Evolutionary conservation across 192 early-diverging fungal species (phyloP), one percentile per base, ranked within the genome.

Genomic region (Spizellomyces sp.): DNA sequence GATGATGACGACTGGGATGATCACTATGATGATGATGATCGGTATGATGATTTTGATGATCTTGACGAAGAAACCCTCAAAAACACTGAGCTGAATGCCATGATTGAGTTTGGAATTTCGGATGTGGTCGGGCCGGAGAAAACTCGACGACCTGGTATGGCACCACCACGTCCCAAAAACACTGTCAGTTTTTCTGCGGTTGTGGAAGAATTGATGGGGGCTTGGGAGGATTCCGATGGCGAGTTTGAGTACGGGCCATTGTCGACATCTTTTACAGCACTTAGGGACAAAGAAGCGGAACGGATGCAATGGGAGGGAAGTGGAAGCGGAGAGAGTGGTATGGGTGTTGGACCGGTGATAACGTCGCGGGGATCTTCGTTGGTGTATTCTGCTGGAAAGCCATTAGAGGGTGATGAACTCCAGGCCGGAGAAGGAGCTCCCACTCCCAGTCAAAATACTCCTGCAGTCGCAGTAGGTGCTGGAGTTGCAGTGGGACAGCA

Each of bases 31-130:
- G 60, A 70, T n/a, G 71, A 68, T 36, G 67, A 69, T 44, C 62
- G 60, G 10, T 43, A 15, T 46, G 67, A 69, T 48, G 62, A 69
- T 19, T 75, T 15, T 21, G 55, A 74, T 15, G 70, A 63, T 15
- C 62, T 76, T 44, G 78, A 82, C 52, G 81, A 82, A 21, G 77
- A 74, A 47, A 71, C 73, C 0, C 69, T 73, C 41, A 64, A 67
- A 62, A 80, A 80, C 60, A 80, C 81, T 22, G 73, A 74, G 45
- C 62, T 76, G 41, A 82, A 82, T 45, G 78, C 81, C 8, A 64
- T 80, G 58, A 62, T 78, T 54, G 50, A 54, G 14, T 54, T 55
- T 58, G 80, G 74, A 8, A 21, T 78, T 43, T 54, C 50, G 50
- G 50, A 54, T 54, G 50, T 54, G 0, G 50, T 54, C 50, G 17